These are phyloP conservation scores for Citrus sinensis DNA, from an alignment of 345 rosid genomes.

Conservation along the genomic window DVS_A1.0 CM039161.1:3946001-3946500, in stretches of 20 bases:
- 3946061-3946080: no score
- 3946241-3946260: background rate
- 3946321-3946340: background rate
- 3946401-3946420: conserved; percentile 83
- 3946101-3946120: background rate
- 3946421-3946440: conserved; percentile 94
- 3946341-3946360: background rate
- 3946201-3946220: no score
- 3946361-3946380: background rate
- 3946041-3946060: background rate
- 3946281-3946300: no score
- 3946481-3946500: background rate
- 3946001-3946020: no score
- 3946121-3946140: background rate
- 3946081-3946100: background rate
- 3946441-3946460: conserved; percentile 92
- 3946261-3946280: background rate
- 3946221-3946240: background rate
- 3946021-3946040: no score
- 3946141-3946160: background rate
- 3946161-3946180: background rate
- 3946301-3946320: background rate
- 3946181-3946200: background rate
- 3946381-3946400: conserved; percentile 16
- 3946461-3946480: conserved; percentile 49